Evolutionary conservation across 495 filamentous ascomycete genomes (phyloP), one percentile per base, ranked within the genome.

Genomic region (Pseudoneurospora amorphoporcata): DNA sequence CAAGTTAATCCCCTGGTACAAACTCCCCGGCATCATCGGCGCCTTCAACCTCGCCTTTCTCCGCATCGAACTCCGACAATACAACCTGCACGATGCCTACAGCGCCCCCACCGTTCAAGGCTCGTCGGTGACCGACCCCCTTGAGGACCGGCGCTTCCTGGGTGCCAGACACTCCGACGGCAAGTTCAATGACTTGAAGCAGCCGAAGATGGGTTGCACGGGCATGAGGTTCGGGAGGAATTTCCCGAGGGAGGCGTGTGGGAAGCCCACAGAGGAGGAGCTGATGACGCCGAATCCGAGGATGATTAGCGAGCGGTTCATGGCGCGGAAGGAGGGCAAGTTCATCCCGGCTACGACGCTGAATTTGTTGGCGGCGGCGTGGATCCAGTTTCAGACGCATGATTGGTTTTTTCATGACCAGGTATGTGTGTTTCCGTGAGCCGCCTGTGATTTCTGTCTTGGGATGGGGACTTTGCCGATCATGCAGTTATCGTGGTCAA

Each of bases 371-470:
- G 83, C 83, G 2, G 83, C 83, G 4, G 83, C 83, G 0, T 85
- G 83, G 83, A 85, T 85, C 39, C 83, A 85, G 73, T 85, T 85
- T 71, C 83, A 85, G 69, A 76, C 78, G 7, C 82, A 84, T 69
- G 83, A 84, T 70, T 84, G 83, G 82, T 77, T 80, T 38, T 72
- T 74, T 38, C 81, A 85, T 71, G 73, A 77, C 38, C 72, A 77
- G n/a, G 78, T 78, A 70, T 23, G 76, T 71, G n/a, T 6, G 8
- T 40, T 6, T 35, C 8, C 4, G 19, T 45, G 23, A n/a, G 7
- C 37, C 42, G 23, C n/a, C 23, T 23, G 23, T 23, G 23, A 23
- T 23, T 65, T 61, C 19, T 12, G 2, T 14, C 16, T 32, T 2
- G 14, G 14, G 3, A 8, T 8, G 3, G 53, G 14, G 53, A 29